Evolutionary conservation across 805 yeast genomes (phyloP).

Genomic region (Kluyveromyces starmeri): DNA sequence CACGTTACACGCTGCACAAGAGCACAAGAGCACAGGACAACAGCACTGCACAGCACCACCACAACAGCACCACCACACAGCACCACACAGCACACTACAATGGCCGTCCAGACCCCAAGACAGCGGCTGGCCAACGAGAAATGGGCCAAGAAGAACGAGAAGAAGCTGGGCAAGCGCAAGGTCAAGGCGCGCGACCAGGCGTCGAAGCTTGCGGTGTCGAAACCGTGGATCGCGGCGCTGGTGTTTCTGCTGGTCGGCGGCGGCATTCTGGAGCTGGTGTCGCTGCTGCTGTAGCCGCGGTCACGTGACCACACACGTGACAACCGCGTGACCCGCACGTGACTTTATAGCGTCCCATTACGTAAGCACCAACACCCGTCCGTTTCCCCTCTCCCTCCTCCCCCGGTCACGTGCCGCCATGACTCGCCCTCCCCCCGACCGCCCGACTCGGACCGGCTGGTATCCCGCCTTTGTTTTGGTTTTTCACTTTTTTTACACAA

Average conservation of each 20-base stretch:
- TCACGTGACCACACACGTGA: background rate
- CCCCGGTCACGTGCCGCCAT: too few relatives aligned
- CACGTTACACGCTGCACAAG: too few relatives aligned
- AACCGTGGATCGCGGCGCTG: slow-evolving; percentile 52
- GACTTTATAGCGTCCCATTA: background rate
- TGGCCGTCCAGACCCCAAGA: slow-evolving; percentile 76
- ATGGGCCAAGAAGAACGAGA: slow-evolving; percentile 65
- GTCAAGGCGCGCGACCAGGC: slow-evolving; percentile 29
- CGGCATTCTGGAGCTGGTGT: slow-evolving; percentile 60
- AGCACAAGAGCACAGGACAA: too few relatives aligned
- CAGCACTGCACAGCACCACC: too few relatives aligned
- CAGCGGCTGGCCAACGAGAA: slow-evolving; percentile 84
- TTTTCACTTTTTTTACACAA: too few relatives aligned
- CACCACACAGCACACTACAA: slow-evolving; percentile 4
- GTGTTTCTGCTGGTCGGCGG: slow-evolving; percentile 74
- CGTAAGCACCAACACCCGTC: too few relatives aligned
- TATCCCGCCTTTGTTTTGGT: too few relatives aligned
- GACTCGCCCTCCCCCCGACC: too few relatives aligned
- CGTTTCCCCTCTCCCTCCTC: too few relatives aligned
- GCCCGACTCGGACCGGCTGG: too few relatives aligned
- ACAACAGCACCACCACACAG: background rate
- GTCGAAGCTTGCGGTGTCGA: slow-evolving; percentile 46
- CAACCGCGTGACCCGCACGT: background rate
- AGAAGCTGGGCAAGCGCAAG: slow-evolving; percentile 68
- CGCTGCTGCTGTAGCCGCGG: background rate